phyloP scores from a whole-genome alignment of 805 yeast genomes.

The Yamadazyma takamatsuzukensis region DNA sequence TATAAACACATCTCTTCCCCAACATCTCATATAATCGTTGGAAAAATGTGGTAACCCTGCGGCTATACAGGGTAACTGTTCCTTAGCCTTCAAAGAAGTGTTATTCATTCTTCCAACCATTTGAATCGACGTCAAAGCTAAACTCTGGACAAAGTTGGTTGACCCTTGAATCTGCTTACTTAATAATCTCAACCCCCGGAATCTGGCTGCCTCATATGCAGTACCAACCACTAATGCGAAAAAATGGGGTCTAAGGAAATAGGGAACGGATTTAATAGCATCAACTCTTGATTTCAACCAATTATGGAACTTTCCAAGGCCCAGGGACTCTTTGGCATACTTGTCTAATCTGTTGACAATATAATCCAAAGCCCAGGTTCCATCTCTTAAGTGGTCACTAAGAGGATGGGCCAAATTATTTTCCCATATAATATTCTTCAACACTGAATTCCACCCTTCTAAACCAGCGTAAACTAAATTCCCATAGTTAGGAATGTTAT shows the following conservation, averaged over 20 bases:
- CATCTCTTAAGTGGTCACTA: conserved; percentile 74
- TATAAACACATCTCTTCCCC: conserved; percentile 97
- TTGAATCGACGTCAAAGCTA: conserved; percentile 81
- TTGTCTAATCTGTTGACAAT: conserved; percentile 57
- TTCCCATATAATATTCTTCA: conserved; percentile 55
- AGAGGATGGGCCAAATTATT: conserved; percentile 85
- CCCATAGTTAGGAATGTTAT: conserved; percentile 72
- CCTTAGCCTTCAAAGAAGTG: conserved; percentile 70
- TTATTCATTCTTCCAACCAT: conserved; percentile 73
- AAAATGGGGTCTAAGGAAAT: conserved; percentile 79
- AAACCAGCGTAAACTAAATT: conserved; percentile 80
- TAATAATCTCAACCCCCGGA: conserved; percentile 58
- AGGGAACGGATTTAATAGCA: conserved; percentile 65
- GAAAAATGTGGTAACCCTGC: conserved; percentile 97
- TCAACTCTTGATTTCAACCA: conserved; percentile 72
- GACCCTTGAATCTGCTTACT: conserved; percentile 52
- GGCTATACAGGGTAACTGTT: conserved; percentile 71
- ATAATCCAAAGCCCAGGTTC: conserved; percentile 87
- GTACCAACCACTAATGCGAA: conserved; percentile 80
- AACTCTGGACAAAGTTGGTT: conserved; percentile 71
- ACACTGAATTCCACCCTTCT: conserved; percentile 83
- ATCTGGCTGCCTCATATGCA: conserved; percentile 78
- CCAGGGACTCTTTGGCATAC: conserved; percentile 44
- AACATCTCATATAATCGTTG: conserved; percentile 88
- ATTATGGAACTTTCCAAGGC: conserved; percentile 50